Evolutionary conservation across 176 grass and related monocot species (phyloP), one percentile per base, ranked within the genome.

Genomic region (Pharus latifolius): DNA sequence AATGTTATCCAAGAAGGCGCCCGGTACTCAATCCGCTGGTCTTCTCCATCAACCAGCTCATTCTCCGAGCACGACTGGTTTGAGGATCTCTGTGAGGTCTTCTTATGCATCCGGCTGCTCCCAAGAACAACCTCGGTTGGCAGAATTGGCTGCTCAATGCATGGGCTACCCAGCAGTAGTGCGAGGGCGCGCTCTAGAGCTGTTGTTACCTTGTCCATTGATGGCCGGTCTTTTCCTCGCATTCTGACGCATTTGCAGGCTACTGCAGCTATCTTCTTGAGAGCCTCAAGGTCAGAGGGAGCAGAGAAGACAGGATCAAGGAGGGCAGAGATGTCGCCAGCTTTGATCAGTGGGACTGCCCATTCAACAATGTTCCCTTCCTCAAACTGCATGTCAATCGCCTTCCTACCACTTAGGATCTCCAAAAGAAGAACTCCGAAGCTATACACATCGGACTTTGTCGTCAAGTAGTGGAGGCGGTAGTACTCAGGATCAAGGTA

Each of bases 361-460:
- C 94, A 98, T 88, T 98, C 81, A 64, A 98, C 94, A 55, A 98
- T 92, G 42, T 98, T 98, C 13, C 94, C 94, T 88, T 98, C 94
- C 54, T 98, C 89, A 18, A 78, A 92, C 38, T 98, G 94, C 94
- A 98, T 93, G 62, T 98, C 94, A 10, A 98, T 98, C 5, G 94
- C 94, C 82, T 93, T 98, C 34, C 94, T 80, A 19, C 94, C 94
- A 42, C 94, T 98, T 41, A 93, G 60, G 22, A 98, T 93, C 81
- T 98, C 94, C 8, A 98, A 55, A 72, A 98, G 89, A 64, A 98
- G 83, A 54, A 98, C 94, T 65, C 94, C 94, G 1, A 98, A 98
- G 73, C 94, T 98, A 59, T 93, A 98, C 3, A 98, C 87, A 74
- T 98, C 94, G 0, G 94, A 98, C 34, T 98, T 98, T 29, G 94